Percentiles rank a stretch among this genome's conserved stretches.
phyloP scores from a whole-genome alignment of 441 rosid species.

The Pelargonium australe region DNA sequence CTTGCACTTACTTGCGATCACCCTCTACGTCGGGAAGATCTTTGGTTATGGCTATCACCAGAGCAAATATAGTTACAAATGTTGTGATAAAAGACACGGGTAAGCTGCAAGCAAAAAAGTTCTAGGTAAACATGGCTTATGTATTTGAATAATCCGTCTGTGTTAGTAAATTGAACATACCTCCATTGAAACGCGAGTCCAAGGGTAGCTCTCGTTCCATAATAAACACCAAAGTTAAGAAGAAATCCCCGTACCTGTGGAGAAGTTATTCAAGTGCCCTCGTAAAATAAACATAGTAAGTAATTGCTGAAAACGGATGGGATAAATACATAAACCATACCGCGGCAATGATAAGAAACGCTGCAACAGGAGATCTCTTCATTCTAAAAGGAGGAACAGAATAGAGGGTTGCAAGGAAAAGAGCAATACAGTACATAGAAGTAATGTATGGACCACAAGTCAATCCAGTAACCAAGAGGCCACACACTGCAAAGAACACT shows the following conservation, averaged over 20 bases:
- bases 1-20: constrained; percentile 67
- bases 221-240: constrained; percentile 84
- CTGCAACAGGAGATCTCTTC: constrained; percentile 83
- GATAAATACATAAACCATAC: constrained; percentile 28
- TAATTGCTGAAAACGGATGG: constrained; percentile 3
- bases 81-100: constrained; percentile 92
- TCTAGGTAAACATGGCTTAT: neutral
- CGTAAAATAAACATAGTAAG: constrained; percentile 5
- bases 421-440: constrained; percentile 65
- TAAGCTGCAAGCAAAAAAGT: constrained; percentile 43
- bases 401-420: constrained; percentile 80
- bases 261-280: constrained; percentile 4
- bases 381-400: constrained; percentile 90
- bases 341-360: constrained; percentile 88
- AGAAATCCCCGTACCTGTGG: constrained; percentile 85
- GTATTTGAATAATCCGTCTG: neutral
- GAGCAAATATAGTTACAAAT: constrained; percentile 78
- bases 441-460: constrained; percentile 80
- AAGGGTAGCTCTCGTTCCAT: constrained; percentile 86
- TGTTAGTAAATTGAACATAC: constrained; percentile 27
- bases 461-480: constrained; percentile 53
- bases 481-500: constrained; percentile 59
- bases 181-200: constrained; percentile 90
- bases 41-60: constrained; percentile 88
- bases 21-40: constrained; percentile 97